These are phyloP conservation scores for Entomortierella chlamydospora DNA, from an alignment of 192 early-diverging fungal species.

Conservation along the genomic window DNA sequence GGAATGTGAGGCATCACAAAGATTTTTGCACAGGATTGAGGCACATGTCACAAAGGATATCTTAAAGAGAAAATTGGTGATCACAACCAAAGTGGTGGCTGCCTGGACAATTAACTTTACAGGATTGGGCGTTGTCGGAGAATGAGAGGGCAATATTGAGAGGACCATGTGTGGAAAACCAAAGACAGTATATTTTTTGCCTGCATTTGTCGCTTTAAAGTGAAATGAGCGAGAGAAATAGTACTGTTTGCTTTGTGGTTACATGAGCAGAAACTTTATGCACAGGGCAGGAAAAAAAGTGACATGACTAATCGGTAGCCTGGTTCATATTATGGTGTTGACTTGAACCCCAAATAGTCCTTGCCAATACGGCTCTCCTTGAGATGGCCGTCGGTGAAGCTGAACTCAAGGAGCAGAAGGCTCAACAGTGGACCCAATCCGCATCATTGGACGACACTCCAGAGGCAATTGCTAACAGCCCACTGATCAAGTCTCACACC, in stretches of 20 bases:
- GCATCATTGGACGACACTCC: constrained; percentile 36
- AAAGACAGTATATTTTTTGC: no score
- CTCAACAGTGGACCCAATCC: constrained; percentile 20
- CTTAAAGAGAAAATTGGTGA: no score
- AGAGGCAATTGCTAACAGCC: constrained; percentile 22
- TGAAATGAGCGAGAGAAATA: neutral
- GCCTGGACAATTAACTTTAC: no score
- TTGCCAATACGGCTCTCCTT: constrained; percentile 41
- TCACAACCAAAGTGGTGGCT: no score
- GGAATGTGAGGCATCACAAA: no score
- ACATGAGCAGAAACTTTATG: neutral
- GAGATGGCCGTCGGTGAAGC: constrained; percentile 46
- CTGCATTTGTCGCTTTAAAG: constrained; percentile 7
- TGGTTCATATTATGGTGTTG: neutral
- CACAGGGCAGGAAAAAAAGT: neutral
- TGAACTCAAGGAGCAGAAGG: constrained; percentile 10
- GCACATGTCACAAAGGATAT: no score
- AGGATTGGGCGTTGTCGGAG: no score
- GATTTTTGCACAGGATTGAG: no score
- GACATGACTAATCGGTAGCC: neutral
- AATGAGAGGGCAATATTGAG: no score
- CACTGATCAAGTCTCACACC: constrained; percentile 15
- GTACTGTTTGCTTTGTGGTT: neutral
- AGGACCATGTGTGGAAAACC: no score
- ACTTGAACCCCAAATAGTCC: constrained; percentile 15